These are phyloP conservation scores for Aureobasidium leucospermi DNA, from an alignment of 2,329 filamentous ascomycete species.

Conservation along the genomic window DNA sequence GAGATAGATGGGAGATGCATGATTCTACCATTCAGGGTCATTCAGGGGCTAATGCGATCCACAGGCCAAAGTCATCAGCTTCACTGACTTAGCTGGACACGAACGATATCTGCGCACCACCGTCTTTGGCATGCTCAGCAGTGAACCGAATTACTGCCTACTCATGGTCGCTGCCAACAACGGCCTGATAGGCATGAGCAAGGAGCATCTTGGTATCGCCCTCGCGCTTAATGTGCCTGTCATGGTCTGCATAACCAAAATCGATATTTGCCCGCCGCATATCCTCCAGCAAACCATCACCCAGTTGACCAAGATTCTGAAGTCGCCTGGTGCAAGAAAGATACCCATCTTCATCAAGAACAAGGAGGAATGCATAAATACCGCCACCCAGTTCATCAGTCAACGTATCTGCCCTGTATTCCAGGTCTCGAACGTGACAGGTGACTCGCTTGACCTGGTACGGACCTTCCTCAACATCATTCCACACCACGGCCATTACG, in stretches of 20 bases:
- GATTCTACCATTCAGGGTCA: not conserved
- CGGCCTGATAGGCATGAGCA: conserved; percentile 94
- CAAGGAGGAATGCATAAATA: conserved; percentile 86
- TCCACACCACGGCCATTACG: conserved; percentile 88
- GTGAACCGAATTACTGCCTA: conserved; percentile 93
- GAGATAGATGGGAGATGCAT: not conserved
- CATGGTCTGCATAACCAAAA: conserved; percentile 97
- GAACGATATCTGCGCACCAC: conserved; percentile 93
- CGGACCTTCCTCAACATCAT: conserved; percentile 91
- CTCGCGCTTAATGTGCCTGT: conserved; percentile 92
- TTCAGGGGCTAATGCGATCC: not conserved
- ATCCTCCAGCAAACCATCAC: conserved; percentile 90
- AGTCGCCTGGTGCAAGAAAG: conserved; percentile 86
- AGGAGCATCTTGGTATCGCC: conserved; percentile 93
- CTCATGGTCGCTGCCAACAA: conserved; percentile 99
- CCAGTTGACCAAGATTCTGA: conserved; percentile 86
- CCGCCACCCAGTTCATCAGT: conserved; percentile 90
- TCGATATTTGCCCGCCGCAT: conserved; percentile 93
- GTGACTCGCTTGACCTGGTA: conserved; percentile 81
- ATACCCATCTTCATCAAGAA: conserved; percentile 94
- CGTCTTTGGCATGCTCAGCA: conserved; percentile 88
- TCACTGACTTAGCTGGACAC: conserved; percentile 91
- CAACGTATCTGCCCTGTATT: conserved; percentile 95
- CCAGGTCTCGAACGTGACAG: conserved; percentile 96
- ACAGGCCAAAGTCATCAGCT: conserved; percentile 84